Base-by-base conservation (phyloP, 2,329 filamentous ascomycete genomes). In the Fusarium camptoceras region DNA sequence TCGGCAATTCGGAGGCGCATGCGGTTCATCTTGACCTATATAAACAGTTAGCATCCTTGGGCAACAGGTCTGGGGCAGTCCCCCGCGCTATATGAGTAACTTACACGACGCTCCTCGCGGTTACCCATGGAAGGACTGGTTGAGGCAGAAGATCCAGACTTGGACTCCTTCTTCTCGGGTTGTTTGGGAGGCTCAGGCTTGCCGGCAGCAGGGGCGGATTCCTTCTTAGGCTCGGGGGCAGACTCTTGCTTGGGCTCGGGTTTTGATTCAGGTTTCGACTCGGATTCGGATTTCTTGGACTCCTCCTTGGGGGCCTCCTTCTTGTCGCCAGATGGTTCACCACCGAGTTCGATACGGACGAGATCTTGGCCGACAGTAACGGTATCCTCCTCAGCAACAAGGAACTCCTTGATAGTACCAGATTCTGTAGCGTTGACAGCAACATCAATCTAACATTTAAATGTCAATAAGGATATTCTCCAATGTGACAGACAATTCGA, bases 1-100 rank as follows among this genome's bases (percentile, higher is more conserved):
- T 99, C 96, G 53, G 96, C 94, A 75, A 98, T 99, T 68, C 96
- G 91, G 66, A 98, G 89, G 72, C 96, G 94, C 96, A 99, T 99
- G 72, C 96, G 94, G 86, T 98, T 98, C 96, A 99, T 99, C 88
- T 99, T 99, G 77, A 98, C 94, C 93, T 96, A 75, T 59, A 69
- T 24, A 55, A 11, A 51, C 28, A 16, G 11, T 70, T 51, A 70
- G 57, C 18, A 60, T 41, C 14, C 8, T 31, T 63, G 8, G 60
- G 49, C 6, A 16, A 24, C 9, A 25, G 9, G 9, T 28, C 14
- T 20, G 7, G n/a, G 10, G 28, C 6, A 10, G 24, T 41, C 8
- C 20, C 7, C 14, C 59, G 25, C 16, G 27, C 18, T 11, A 12
- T 20, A 24, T 11, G 8, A 41, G 11, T 15, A 41, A 84, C 92